phyloP scores from a whole-genome alignment of 129 eudicot species.

The carrot (Daucus carota) region DH1_v3.0 NC_030386.2:27430501-27431000 shows the following conservation, averaged over 20 bases:
- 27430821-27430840: slow-evolving; percentile 10
- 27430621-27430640: background rate
- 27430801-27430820: slow-evolving; percentile 54
- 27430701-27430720: background rate
- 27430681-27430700: background rate
- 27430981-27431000: slow-evolving; percentile 80
- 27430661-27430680: background rate
- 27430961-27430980: slow-evolving; percentile 84
- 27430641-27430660: background rate
- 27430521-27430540: too few relatives aligned
- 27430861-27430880: background rate
- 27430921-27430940: slow-evolving; percentile 52
- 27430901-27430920: slow-evolving; percentile 52
- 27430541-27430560: background rate
- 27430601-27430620: background rate
- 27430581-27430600: background rate
- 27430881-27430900: slow-evolving; percentile 53
- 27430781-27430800: slow-evolving; percentile 48
- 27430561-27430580: background rate
- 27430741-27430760: slow-evolving; percentile 75
- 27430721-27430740: slow-evolving; percentile 94
- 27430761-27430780: slow-evolving; percentile 55
- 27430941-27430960: slow-evolving; percentile 82
- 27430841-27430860: background rate
- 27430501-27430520: too few relatives aligned